phyloP scores from a whole-genome alignment of 345 rosid species.

The Mercurialis annua region DNA sequence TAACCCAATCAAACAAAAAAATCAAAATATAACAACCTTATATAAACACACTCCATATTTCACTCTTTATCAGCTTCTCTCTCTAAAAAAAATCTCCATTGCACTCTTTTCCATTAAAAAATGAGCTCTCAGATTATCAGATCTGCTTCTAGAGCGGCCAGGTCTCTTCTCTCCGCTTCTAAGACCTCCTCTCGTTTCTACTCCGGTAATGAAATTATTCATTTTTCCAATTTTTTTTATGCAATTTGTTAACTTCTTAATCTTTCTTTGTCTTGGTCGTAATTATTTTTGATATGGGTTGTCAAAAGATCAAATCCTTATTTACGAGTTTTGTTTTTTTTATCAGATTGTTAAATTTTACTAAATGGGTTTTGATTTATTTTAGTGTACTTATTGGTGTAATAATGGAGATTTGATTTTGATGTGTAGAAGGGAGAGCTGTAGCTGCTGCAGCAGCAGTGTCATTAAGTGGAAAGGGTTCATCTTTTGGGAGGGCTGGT shows the following conservation, averaged over 20 bases:
- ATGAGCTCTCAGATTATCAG: constrained; percentile 76
- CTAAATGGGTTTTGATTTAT: not conserved
- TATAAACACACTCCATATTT: not conserved
- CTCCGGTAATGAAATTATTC: constrained; percentile 47
- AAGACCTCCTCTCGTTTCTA: constrained; percentile 53
- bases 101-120: constrained; percentile 5
- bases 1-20: not conserved
- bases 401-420: not conserved
- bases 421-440: constrained; percentile 55
- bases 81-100: not conserved
- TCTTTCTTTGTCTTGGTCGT: not conserved
- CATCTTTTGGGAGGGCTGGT: constrained; percentile 44
- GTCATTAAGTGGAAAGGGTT: constrained; percentile 50
- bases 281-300: not conserved
- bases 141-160: constrained; percentile 76
- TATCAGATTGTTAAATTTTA: not conserved
- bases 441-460: constrained; percentile 69
- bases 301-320: not conserved
- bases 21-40: not conserved
- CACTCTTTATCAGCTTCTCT: not conserved
- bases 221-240: not conserved
- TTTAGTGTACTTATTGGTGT: not conserved
- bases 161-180: constrained; percentile 70
- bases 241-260: not conserved
- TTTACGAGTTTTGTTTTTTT: not conserved